A percentile compares a stretch with the other conserved stretches of the same genome.
Conservation (phyloP, 1,284 basidiomycete species). For the Butyriboletus appendiculatus region DNA sequence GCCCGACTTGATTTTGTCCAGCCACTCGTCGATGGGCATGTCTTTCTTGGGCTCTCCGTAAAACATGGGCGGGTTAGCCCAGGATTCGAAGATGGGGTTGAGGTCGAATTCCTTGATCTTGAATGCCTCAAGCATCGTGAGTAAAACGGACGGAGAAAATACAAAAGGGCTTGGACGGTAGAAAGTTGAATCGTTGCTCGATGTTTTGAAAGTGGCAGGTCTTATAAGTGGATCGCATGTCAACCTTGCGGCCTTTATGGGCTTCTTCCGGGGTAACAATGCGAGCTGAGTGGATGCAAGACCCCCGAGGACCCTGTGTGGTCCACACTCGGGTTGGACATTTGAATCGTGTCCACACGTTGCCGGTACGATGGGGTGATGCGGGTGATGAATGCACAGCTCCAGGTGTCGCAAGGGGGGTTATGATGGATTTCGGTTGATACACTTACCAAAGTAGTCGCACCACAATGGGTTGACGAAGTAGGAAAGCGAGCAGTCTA, state of each 20-base stretch:
- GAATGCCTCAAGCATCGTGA: conserved; percentile 65
- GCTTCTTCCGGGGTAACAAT: conserved; percentile 30
- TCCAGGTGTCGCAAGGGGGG: conserved; percentile 20
- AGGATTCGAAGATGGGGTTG: conserved; percentile 59
- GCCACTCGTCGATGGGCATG: conserved; percentile 65
- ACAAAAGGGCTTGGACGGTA: conserved; percentile 6
- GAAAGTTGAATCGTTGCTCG: conserved; percentile 16
- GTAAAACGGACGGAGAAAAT: neutral
- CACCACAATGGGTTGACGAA: neutral
- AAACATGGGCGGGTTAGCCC: conserved; percentile 65
- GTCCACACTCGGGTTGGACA: conserved; percentile 6
- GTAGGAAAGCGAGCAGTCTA: neutral
- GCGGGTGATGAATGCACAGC: conserved; percentile 6
- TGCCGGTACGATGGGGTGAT: neutral
- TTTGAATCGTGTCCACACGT: conserved; percentile 16
- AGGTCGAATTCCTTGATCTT: conserved; percentile 74
- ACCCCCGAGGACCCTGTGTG: conserved; percentile 24
- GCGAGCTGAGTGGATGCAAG: conserved; percentile 11
- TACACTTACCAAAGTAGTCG: conserved; percentile 2
- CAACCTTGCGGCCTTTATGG: conserved; percentile 29
- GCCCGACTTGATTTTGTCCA: conserved; percentile 64
- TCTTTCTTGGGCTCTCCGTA: conserved; percentile 68
- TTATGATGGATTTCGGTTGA: neutral
- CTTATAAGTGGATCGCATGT: conserved; percentile 32
- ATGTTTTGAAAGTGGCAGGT: conserved; percentile 14